These are phyloP conservation scores for Penicillium psychrofluorescens DNA, from an alignment of 495 filamentous ascomycete genomes.

Conservation along the genomic window DNA sequence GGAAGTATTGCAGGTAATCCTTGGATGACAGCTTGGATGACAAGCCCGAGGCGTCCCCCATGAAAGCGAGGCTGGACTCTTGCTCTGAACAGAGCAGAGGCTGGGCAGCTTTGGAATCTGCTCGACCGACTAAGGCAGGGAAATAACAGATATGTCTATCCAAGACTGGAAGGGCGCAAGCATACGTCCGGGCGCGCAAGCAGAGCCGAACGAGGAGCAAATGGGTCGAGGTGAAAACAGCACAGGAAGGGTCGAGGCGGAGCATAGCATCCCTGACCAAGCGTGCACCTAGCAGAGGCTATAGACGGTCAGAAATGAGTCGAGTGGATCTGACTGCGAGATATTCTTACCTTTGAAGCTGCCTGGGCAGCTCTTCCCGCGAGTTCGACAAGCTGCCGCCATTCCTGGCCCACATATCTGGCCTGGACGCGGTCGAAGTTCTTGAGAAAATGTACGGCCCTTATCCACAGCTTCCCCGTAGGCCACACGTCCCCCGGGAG, in stretches of 20 bases:
- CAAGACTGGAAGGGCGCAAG: constrained; percentile 54
- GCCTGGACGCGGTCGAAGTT: constrained; percentile 52
- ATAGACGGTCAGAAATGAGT: constrained; percentile 6
- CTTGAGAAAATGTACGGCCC: constrained; percentile 37
- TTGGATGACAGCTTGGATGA: constrained; percentile 47
- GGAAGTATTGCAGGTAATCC: constrained; percentile 69
- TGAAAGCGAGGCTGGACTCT: constrained; percentile 36
- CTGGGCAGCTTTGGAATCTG: constrained; percentile 9
- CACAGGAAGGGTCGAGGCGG: constrained; percentile 62
- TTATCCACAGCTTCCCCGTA: constrained; percentile 39
- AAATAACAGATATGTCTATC: constrained; percentile 63
- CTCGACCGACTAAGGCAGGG: constrained; percentile 36
- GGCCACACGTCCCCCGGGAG: constrained; percentile 22
- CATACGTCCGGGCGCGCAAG: constrained; percentile 45
- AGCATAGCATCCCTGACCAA: constrained; percentile 60
- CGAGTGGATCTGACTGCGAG: background rate
- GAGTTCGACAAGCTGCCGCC: constrained; percentile 44
- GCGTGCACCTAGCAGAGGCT: constrained; percentile 55
- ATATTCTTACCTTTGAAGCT: constrained; percentile 33
- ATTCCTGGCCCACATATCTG: constrained; percentile 49
- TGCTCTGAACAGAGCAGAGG: constrained; percentile 20
- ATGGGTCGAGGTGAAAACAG: constrained; percentile 64
- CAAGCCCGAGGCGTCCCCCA: constrained; percentile 51
- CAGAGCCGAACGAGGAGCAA: constrained; percentile 54
- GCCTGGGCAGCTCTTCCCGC: constrained; percentile 32